Conservation (phyloP, 352 stramenopile genomes). For the Globisporangium cederbergense region DNA sequence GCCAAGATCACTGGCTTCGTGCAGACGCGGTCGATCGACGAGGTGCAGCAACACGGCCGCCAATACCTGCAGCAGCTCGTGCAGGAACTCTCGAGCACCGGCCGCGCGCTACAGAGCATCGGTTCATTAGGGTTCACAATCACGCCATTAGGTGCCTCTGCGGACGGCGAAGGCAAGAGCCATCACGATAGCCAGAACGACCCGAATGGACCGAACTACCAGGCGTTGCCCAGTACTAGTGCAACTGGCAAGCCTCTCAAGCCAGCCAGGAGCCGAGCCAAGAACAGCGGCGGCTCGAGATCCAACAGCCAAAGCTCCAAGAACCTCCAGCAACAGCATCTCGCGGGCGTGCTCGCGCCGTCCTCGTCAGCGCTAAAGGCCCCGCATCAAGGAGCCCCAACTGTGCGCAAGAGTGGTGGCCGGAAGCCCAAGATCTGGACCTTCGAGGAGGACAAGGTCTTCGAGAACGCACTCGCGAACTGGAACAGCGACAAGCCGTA, state of each 20-base stretch:
- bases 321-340: constrained; percentile 1
- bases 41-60: constrained; percentile 64
- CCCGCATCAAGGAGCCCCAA: too few species aligned
- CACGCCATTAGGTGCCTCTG: not conserved
- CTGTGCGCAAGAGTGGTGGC: constrained; percentile 11
- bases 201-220: constrained; percentile 28
- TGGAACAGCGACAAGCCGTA: constrained; percentile 63
- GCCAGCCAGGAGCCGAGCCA: constrained; percentile 4
- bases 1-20: constrained; percentile 70
- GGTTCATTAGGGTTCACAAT: not conserved
- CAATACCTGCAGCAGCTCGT: constrained; percentile 77
- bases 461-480: constrained; percentile 66
- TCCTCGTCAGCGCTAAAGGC: constrained; percentile 7
- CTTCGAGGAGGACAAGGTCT: constrained; percentile 80
- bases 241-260: constrained; percentile 1
- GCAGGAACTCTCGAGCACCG: constrained; percentile 26
- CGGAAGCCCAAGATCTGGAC: constrained; percentile 62
- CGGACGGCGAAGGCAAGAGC: not conserved
- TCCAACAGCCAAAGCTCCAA: not conserved
- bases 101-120: constrained; percentile 6
- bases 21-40: constrained; percentile 55
- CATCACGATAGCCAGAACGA: constrained; percentile 32
- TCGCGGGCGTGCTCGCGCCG: not conserved
- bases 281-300: not conserved
- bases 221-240: not conserved